These are phyloP conservation scores for Pyricularia sp. DNA, from an alignment of 2,329 filamentous ascomycete genomes.

Conservation along the genomic window DNA sequence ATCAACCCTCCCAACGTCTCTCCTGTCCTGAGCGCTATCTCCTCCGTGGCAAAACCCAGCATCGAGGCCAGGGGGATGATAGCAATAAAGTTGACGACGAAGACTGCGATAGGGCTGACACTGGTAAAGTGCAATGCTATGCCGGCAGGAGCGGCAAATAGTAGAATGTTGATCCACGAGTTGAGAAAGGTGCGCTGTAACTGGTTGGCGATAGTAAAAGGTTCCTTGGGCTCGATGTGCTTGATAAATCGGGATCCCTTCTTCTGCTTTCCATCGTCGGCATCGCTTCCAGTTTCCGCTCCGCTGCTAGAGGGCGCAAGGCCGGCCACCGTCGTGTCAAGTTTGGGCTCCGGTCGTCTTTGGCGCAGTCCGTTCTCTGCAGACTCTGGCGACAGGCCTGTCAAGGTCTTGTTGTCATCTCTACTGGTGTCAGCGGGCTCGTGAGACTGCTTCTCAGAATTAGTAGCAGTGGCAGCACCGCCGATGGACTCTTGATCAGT, in stretches of 20 bases:
- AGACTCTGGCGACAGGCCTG: constrained; percentile 1
- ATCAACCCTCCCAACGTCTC: constrained; percentile 80
- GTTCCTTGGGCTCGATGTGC: constrained; percentile 37
- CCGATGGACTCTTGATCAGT: neutral
- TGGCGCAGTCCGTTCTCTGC: constrained; percentile 9
- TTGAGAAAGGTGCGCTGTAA: constrained; percentile 66
- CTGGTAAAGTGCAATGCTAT: constrained; percentile 55
- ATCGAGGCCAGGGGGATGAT: constrained; percentile 79
- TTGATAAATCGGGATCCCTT: constrained; percentile 28
- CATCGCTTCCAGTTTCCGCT: constrained; percentile 10
- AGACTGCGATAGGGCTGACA: constrained; percentile 55
- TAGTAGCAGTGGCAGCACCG: constrained; percentile 1
- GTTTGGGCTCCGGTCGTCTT: constrained; percentile 14
- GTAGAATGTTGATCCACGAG: constrained; percentile 79
- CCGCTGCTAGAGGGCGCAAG: constrained; percentile 6
- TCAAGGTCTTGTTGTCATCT: neutral
- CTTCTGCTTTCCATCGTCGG: constrained; percentile 30
- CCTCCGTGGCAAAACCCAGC: constrained; percentile 77
- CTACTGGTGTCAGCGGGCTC: neutral
- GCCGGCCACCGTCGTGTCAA: constrained; percentile 16
- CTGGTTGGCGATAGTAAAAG: constrained; percentile 55
- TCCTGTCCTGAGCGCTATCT: constrained; percentile 70
- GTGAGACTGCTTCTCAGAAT: constrained; percentile 4
- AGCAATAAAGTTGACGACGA: constrained; percentile 87
- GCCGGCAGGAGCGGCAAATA: constrained; percentile 70